These are phyloP conservation scores for Claviceps arundinis DNA, from an alignment of 2,329 filamentous ascomycete species.

Conservation along the genomic window DNA sequence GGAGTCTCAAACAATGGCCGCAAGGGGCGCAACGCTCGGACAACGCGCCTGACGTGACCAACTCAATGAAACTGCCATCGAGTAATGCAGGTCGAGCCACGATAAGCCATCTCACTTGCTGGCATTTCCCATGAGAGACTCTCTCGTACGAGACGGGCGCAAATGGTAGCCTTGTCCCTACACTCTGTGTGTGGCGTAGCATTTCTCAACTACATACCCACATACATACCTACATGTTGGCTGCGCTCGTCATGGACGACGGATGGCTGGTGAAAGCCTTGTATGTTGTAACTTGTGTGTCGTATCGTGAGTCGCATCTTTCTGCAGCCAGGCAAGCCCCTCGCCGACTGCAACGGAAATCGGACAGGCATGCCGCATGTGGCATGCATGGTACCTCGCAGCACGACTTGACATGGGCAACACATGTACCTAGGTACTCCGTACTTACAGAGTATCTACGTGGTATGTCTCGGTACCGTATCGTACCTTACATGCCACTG, in stretches of 20 bases:
- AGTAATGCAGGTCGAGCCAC: neutral
- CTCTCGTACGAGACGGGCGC: neutral
- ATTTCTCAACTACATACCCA: neutral
- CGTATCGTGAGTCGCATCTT: neutral
- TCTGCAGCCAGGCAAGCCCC: neutral
- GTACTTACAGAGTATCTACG: too few relatives aligned
- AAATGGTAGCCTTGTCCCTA: neutral
- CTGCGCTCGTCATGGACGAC: too few relatives aligned
- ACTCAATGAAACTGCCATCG: neutral
- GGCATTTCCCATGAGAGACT: neutral
- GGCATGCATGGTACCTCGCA: too few relatives aligned
- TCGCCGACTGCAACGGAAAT: too few relatives aligned
- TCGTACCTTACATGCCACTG: too few relatives aligned
- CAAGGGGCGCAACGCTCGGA: slow-evolving; percentile 1
- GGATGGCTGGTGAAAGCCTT: too few relatives aligned
- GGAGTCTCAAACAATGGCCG: too few relatives aligned
- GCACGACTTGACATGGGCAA: too few relatives aligned
- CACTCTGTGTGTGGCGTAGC: neutral
- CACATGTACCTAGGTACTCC: too few relatives aligned
- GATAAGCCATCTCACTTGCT: neutral
- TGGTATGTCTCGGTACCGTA: too few relatives aligned
- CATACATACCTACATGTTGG: too few relatives aligned
- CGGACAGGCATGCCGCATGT: too few relatives aligned
- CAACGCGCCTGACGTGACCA: neutral
- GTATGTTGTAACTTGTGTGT: neutral